These are phyloP conservation scores for Neostapfia colusana DNA, from an alignment of 176 grass and related monocot species.

Conservation along the genomic window DNA sequence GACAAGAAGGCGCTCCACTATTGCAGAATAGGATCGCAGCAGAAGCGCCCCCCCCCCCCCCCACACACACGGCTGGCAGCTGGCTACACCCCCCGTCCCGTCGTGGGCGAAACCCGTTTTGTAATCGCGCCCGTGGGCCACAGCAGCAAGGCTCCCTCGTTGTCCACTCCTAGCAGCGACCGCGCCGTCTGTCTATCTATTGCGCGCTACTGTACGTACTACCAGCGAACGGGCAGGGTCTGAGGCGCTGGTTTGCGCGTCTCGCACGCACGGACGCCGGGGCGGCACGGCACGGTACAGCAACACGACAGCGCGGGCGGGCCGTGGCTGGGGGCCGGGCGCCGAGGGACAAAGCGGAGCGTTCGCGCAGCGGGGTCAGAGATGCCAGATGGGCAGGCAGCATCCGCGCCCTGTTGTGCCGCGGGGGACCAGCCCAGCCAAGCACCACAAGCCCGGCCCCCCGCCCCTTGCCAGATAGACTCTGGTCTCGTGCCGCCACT, in stretches of 20 bases:
- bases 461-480: no score
- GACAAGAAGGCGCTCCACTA: slow-evolving; percentile 37
- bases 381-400: not conserved
- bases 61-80: no score
- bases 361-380: slow-evolving; percentile 33
- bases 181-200: not conserved
- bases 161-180: no score
- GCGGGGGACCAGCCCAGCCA: not conserved
- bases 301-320: not conserved
- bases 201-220: not conserved
- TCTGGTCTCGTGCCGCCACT: no score
- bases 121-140: no score
- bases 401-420: not conserved
- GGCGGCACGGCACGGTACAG: not conserved
- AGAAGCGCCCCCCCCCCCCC: not conserved
- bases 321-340: not conserved
- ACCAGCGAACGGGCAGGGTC: no score
- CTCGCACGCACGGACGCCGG: not conserved
- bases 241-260: not conserved
- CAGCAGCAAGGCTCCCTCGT: no score
- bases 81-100: not conserved
- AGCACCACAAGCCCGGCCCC: not conserved
- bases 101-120: slow-evolving; percentile 36
- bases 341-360: slow-evolving; percentile 53
- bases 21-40: slow-evolving; percentile 50